Evolutionary conservation across 2,329 filamentous ascomycete genomes (phyloP), one percentile per base, ranked within the genome.

Genomic region (Aspergillus chevalieri): DNA sequence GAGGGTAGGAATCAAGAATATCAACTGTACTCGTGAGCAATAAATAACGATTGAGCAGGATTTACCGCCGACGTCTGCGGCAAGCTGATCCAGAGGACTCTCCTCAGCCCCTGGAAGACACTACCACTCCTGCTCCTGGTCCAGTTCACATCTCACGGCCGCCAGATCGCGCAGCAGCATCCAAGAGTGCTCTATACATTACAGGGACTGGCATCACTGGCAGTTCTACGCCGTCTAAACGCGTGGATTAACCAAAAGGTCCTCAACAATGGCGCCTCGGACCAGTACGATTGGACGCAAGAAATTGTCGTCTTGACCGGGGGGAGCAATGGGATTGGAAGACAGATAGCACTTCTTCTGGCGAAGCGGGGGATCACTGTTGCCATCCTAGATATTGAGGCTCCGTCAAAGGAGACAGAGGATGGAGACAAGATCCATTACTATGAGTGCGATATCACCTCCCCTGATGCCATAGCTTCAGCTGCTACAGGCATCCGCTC

Each of bases 301-400:
- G 86, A 90, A 70, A 76, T 90, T 46, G 83, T 87, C 2, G 73
- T 90, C 41, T 77, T 91, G 17, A 91, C 87, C 0, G 87, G 88
- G 6, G 87, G 87, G 6, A 82, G 84, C 39, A 81, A 81, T 49
- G 87, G 87, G 0, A 89, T 92, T 60, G 87, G 87, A 12, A 80
- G 78, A 17, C 71, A 78, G 34, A 76, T 89, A 3, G 85, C 86
- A 12, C 75, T 77, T 55, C 65, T 84, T 47, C 73, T 93, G n/a
- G 83, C 81, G 0, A 79, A 83, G 63, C 73, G 71, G 52, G 80
- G 79, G 1, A 74, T 87, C 57, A 86, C 80, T 55, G 84, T 90
- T 30, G 84, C 84, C 0, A 83, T 90, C 2, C 65, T 91, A 33
- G 87, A 92, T 68, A 61, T 69, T 47, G 48, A 60, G 14, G 42